Conservation (phyloP, 352 stramenopile species). For the Phytopythium kandeliae region DNA sequence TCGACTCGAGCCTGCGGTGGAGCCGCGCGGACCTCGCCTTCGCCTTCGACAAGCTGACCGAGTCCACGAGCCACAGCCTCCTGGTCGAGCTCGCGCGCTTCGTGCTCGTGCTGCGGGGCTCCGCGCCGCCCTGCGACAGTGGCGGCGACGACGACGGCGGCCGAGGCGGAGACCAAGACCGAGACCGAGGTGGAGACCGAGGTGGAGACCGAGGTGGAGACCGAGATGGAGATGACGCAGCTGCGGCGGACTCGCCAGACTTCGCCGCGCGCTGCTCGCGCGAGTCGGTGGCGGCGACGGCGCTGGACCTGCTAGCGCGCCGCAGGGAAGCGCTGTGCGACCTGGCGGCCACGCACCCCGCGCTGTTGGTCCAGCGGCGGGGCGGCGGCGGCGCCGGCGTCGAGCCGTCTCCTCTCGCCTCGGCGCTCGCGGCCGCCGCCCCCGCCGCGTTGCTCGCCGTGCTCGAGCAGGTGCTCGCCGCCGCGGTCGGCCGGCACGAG, state of each 20-base stretch:
- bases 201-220: too few relatives aligned
- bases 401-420: slow-evolving; percentile 17
- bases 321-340: slow-evolving; percentile 44
- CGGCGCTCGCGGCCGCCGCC: slow-evolving; percentile 32
- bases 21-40: slow-evolving; percentile 65
- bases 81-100: slow-evolving; percentile 59
- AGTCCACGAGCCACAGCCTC: slow-evolving; percentile 37
- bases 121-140: slow-evolving; percentile 13
- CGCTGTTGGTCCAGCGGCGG: slow-evolving; percentile 40
- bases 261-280: slow-evolving; percentile 26
- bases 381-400: not conserved
- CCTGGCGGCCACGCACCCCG: slow-evolving; percentile 51
- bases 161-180: too few relatives aligned
- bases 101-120: slow-evolving; percentile 53
- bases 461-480: slow-evolving; percentile 53
- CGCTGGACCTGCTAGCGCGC: slow-evolving; percentile 34
- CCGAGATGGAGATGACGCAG: too few relatives aligned
- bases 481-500: slow-evolving; percentile 43
- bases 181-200: too few relatives aligned
- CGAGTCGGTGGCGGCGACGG: slow-evolving; percentile 24
- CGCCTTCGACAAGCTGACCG: slow-evolving; percentile 45
- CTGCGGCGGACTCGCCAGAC: slow-evolving; percentile 1
- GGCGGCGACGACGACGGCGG: too few relatives aligned
- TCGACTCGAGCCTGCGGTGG: slow-evolving; percentile 70
- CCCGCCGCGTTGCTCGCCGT: slow-evolving; percentile 42